Conservation (phyloP, 2,329 filamentous ascomycete species). For the Claviceps humidiphila region DNA sequence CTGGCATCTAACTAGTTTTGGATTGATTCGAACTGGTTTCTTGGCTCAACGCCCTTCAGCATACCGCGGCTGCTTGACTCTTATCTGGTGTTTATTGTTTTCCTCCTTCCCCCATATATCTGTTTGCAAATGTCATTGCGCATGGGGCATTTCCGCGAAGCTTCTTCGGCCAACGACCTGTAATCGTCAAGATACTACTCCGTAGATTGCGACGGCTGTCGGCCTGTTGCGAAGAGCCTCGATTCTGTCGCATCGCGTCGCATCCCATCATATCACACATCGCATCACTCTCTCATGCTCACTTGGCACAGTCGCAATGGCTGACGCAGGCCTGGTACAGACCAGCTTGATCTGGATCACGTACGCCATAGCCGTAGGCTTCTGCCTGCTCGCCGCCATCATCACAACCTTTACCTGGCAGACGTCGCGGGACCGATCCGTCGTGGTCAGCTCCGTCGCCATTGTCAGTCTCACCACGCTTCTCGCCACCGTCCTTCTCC, state of each 20-base stretch:
- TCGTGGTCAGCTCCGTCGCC: constrained; percentile 68
- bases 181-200: no score
- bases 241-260: not conserved
- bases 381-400: constrained; percentile 64
- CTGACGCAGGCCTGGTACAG: constrained; percentile 54
- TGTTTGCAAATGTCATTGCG: not conserved
- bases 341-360: constrained; percentile 89
- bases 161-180: not conserved
- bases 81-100: not conserved
- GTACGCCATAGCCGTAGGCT: constrained; percentile 68
- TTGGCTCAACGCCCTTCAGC: not conserved
- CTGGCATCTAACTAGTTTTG: no score
- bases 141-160: not conserved
- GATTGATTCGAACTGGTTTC: no score
- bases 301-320: constrained; percentile 16
- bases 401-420: constrained; percentile 91
- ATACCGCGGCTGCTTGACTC: not conserved
- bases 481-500: constrained; percentile 79
- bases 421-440: constrained; percentile 71
- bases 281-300: not conserved
- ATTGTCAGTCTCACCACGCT: constrained; percentile 78
- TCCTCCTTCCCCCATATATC: not conserved
- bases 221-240: no score
- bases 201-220: no score
- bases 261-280: not conserved